Percentiles rank a stretch among this genome's conserved stretches.
Conservation (phyloP, 768 basidiomycete genomes). For the Hypholoma fasciculare region DNA sequence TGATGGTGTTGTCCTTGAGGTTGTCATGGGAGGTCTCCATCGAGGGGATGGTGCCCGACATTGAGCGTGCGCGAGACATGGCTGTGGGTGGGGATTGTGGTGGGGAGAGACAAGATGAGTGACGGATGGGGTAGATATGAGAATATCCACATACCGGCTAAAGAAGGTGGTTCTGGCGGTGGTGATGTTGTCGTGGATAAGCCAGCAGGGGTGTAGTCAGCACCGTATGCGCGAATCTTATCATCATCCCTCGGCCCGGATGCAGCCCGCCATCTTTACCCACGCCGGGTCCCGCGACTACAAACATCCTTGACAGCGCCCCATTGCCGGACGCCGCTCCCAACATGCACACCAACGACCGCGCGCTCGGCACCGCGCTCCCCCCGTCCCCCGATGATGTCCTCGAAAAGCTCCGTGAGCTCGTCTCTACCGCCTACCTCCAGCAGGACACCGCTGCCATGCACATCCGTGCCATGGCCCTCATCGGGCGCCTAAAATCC, state of each 20-base stretch:
- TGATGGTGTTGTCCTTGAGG: slow-evolving; percentile 86
- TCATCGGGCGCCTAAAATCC: slow-evolving; percentile 78
- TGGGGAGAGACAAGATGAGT: slow-evolving; percentile 12
- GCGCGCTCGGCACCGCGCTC: slow-evolving; percentile 8
- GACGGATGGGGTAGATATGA: slow-evolving; percentile 8
- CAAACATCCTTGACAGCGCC: slow-evolving; percentile 10
- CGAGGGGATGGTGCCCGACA: slow-evolving; percentile 86
- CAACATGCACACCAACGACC: slow-evolving; percentile 12
- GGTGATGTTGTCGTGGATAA: slow-evolving; percentile 13
- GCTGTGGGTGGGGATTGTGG: slow-evolving; percentile 18
- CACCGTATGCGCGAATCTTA: slow-evolving; percentile 21
- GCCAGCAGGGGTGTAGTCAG: slow-evolving; percentile 14
- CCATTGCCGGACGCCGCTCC: slow-evolving; percentile 6
- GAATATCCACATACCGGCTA: slow-evolving; percentile 15
- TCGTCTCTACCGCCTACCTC: slow-evolving; percentile 48
- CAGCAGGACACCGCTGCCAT: slow-evolving; percentile 49
- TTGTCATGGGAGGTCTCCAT: slow-evolving; percentile 75
- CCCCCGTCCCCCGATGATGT: slow-evolving; percentile 40
- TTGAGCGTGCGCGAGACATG: slow-evolving; percentile 51
- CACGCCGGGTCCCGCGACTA: slow-evolving; percentile 13
- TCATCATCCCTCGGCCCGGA: slow-evolving; percentile 23
- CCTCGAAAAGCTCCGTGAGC: slow-evolving; percentile 62
- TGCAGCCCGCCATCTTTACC: slow-evolving; percentile 16
- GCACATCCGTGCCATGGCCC: slow-evolving; percentile 69
- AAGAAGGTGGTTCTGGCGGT: slow-evolving; percentile 13